Percentiles rank a stretch among this genome's conserved stretches.
These are phyloP conservation scores for Pleurostoma richardsiae DNA, from an alignment of 2,329 filamentous ascomycete genomes.

Conservation along the genomic window DNA sequence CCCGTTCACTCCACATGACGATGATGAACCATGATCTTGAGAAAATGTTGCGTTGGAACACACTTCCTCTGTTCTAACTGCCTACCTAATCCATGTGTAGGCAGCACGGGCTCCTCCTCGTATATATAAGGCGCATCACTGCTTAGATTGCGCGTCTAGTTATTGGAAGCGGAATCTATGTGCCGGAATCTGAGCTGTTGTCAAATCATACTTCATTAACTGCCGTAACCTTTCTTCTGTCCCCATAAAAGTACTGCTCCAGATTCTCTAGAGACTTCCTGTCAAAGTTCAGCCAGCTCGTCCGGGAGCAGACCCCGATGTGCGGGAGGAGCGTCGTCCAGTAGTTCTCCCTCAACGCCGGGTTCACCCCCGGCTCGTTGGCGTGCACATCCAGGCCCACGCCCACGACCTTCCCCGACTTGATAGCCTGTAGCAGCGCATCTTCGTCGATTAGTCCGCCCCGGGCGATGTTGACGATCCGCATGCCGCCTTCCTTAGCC, in stretches of 20 bases:
- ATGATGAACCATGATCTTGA: no score
- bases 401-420: slow-evolving; percentile 21
- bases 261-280: slow-evolving; percentile 14
- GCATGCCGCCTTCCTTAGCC: slow-evolving; percentile 17
- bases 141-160: no score
- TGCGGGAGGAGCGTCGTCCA: slow-evolving; percentile 23
- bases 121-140: no score
- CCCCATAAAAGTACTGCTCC: slow-evolving; percentile 15
- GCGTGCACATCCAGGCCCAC: slow-evolving; percentile 28
- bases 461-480: slow-evolving; percentile 27
- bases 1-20: no score
- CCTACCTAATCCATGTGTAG: no score
- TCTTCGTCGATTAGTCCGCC: slow-evolving; percentile 26
- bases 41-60: no score
- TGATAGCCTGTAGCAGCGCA: slow-evolving; percentile 24
- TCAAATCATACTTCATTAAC: neutral
- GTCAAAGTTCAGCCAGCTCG: slow-evolving; percentile 21
- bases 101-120: no score
- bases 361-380: slow-evolving; percentile 24
- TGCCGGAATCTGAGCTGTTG: no score
- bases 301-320: slow-evolving; percentile 19
- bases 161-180: no score
- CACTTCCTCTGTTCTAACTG: no score
- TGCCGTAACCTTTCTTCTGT: slow-evolving; percentile 1
- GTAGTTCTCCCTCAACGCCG: slow-evolving; percentile 19